Evolutionary conservation across 1,139 yeast genomes (phyloP), one percentile per base, ranked within the genome.

Genomic region (Geotrichum cucujoidarum): DNA sequence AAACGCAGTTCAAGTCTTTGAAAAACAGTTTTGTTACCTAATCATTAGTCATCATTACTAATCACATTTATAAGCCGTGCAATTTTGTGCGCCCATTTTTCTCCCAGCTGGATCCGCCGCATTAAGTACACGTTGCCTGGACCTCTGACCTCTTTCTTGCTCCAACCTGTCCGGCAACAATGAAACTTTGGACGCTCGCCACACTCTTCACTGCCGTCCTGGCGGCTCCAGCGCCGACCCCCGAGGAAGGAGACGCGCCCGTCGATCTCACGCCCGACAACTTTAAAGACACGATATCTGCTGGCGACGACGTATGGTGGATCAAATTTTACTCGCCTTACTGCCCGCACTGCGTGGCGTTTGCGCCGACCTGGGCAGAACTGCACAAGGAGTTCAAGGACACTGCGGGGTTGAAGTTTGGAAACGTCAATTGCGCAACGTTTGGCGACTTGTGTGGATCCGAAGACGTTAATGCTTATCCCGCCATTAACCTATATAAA

Each of bases 241-340:
- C 33, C 8, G 25, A n/a, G 3, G 43, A 30, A 4, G 45, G 35
- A 11, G 45, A 46, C 7, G 49, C 22, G 11, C 49, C 49, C 5
- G 21, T 46, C 1, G 49, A 46, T 10, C 34, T 46, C 21, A 46
- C 49, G 10, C 14, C 20, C 31, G 49, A 40, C n/a, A 46, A 35
- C 29, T 46, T 41, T 21, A 33, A 30, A 10, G 20, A 41, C 13
- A 22, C 20, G 13, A 30, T 46, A 5, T 27, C 45, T 14, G 16
- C 36, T 10, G 45, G 45, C 6, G 71, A 69, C 2, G 56, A 58
- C 4, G 27, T 24, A 24, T 70, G 70, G 66, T 68, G 70, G 62
- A 60, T 71, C 47, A 69, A 71, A 55, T 68, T 65, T 56, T 71
- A 53, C 54, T 69, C 73, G n/a, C 75, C 75, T 1, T 63, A 65